These are phyloP conservation scores for Lobosporangium transversale DNA, from an alignment of 192 early-diverging fungal genomes.

Conservation along the genomic window DNA sequence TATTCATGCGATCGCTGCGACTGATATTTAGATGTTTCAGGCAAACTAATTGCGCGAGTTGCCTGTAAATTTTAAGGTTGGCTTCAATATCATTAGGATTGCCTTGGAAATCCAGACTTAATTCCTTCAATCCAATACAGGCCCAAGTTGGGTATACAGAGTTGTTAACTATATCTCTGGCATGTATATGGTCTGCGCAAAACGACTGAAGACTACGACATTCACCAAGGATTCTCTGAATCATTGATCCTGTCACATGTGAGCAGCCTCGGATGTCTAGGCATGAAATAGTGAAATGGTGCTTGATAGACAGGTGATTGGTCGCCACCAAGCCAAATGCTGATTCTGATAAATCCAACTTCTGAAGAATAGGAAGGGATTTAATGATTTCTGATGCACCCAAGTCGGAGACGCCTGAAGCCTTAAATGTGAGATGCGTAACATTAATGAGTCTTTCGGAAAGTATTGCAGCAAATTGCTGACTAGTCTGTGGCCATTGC, in stretches of 20 bases:
- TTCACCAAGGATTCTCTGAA: conserved; percentile 34
- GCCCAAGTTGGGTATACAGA: conserved; percentile 34
- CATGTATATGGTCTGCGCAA: conserved; percentile 18
- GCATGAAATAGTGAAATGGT: conserved; percentile 8
- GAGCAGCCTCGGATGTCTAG: conserved; percentile 25
- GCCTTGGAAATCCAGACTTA: conserved; percentile 30
- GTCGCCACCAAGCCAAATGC: conserved; percentile 37
- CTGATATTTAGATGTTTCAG: conserved; percentile 30
- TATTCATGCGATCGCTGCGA: background rate
- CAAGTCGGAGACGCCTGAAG: conserved; percentile 3
- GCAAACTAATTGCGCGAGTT: conserved; percentile 17
- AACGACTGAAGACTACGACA: conserved; percentile 19
- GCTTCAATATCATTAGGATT: conserved; percentile 9
- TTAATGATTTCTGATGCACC: conserved; percentile 16
- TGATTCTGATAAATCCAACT: conserved; percentile 21
- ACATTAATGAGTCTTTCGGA: conserved; percentile 8
- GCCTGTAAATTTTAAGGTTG: conserved; percentile 10
- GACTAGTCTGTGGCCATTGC: background rate
- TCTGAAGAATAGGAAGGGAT: conserved; percentile 3
- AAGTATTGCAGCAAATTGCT: background rate
- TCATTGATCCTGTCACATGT: conserved; percentile 20
- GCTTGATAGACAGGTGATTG: conserved; percentile 23
- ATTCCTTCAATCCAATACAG: conserved; percentile 25
- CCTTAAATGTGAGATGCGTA: conserved; percentile 12
- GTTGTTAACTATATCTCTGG: conserved; percentile 33